Base-by-base conservation (phyloP, 345 rosid species). In the Camelina neglecta region DNA sequence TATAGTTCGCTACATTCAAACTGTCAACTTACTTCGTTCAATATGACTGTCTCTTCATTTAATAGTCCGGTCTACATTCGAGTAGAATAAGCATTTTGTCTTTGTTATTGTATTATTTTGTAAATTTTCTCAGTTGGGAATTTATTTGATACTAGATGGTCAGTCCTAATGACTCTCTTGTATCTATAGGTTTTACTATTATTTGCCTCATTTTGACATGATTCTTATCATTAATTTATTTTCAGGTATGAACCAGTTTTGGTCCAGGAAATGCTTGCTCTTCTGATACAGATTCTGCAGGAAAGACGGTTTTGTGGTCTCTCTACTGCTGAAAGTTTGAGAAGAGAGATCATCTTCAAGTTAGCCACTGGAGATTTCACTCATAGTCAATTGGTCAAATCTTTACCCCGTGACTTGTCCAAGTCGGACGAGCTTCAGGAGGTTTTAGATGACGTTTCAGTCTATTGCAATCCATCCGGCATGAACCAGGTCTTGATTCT, bases 301-400 rank as follows among this genome's bases (percentile, higher is more conserved):
- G 99, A 95, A 85, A 86, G 99, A 82, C 85, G 89, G 63, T 92
- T 92, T 80, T 92, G 91, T 77, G 98, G 99, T 71, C 74, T 82
- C 67, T 82, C 81, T 57, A 78, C 85, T 49, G 82, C 87, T 82
- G 97, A 95, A 74, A 88, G 83, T 83, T 80, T 95, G 85, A 90
- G 84, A 84, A 88, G 99, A 70, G 98, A 95, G 80, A 81, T 95
- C 75, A 71, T 95, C 69, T 89, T 83, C 78, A 95, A 84, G 88
- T 83, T 95, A 74, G 89, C 97, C 65, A 81, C 87, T 75, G 97
- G 97, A 81, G 94, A 95, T 86, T 86, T 91, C 74, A 89, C 99
- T 80, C 99, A 73, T 64, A 95, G 99, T 83, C 98, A 92, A 53
- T 77, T 95, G 75, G 85, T 90, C 77, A 90, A 86, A 80, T 86